Percentiles rank a stretch among this genome's conserved stretches.
Evolutionary conservation across 2,329 filamentous ascomycete species (phyloP).

Genomic region (Trichoderma sp.): DNA sequence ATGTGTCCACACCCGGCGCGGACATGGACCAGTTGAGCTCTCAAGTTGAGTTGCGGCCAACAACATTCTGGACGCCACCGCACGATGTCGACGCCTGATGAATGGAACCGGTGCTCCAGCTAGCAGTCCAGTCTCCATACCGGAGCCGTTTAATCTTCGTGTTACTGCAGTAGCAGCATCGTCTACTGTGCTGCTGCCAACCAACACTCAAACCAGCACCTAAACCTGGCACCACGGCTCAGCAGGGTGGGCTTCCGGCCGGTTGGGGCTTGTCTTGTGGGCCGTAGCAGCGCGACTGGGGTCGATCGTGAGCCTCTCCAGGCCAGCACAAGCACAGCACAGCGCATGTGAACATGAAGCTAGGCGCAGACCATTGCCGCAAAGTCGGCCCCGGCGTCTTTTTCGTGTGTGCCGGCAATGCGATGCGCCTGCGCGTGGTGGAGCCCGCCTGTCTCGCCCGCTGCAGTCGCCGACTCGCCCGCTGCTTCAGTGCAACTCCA

Average conservation of each 20-base stretch:
- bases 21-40: background rate
- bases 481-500: background rate
- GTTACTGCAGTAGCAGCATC: background rate
- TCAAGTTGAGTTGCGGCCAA: background rate
- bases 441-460: conserved; percentile 2
- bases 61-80: background rate
- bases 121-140: background rate
- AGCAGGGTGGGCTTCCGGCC: conserved; percentile 2
- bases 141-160: background rate
- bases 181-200: background rate
- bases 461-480: background rate
- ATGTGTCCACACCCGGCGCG: background rate
- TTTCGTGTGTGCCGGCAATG: conserved; percentile 5
- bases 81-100: background rate
- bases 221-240: background rate
- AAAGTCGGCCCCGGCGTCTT: background rate
- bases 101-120: background rate
- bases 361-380: background rate
- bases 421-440: conserved; percentile 3
- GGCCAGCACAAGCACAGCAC: background rate
- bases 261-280: background rate
- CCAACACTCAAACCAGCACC: background rate
- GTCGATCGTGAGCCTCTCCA: background rate
- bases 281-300: background rate
- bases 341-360: background rate